These are phyloP conservation scores for Didymella glomerata DNA, from an alignment of 2,329 filamentous ascomycete species.

Conservation along the genomic window DNA sequence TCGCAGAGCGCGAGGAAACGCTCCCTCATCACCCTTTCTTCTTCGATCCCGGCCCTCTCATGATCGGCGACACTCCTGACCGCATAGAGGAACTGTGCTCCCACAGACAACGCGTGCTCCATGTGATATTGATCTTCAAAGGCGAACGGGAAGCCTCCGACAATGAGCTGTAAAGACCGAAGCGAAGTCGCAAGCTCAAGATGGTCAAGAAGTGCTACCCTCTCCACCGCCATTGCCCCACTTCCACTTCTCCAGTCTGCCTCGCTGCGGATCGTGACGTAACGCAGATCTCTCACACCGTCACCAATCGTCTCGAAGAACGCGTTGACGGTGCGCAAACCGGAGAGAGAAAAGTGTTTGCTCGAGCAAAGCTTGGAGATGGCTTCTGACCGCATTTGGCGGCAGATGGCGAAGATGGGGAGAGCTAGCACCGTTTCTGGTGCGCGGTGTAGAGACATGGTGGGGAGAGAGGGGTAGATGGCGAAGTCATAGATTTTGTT, in stretches of 20 bases:
- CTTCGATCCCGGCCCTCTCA: background rate
- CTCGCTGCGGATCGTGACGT: background rate
- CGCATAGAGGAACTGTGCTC: background rate
- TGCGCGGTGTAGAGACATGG: slow-evolving; percentile 3
- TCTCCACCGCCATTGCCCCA: background rate
- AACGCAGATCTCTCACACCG: background rate
- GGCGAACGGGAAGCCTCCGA: background rate
- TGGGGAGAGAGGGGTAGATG: slow-evolving; percentile 11
- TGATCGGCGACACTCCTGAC: slow-evolving; percentile 5
- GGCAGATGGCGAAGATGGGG: slow-evolving; percentile 26
- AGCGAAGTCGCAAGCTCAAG: slow-evolving; percentile 5
- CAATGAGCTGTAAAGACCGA: background rate
- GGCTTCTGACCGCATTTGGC: slow-evolving; percentile 26
- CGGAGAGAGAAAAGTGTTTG: slow-evolving; percentile 12
- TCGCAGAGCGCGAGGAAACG: background rate
- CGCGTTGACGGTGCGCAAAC: slow-evolving; percentile 1
- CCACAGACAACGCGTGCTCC: background rate
- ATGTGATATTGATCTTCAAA: background rate
- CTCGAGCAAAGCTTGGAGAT: slow-evolving; percentile 24
- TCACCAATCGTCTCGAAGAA: slow-evolving; percentile 5
- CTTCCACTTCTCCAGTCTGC: background rate
- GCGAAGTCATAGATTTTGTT: slow-evolving; percentile 22
- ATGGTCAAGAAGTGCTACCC: background rate
- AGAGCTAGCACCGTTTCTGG: slow-evolving; percentile 8
- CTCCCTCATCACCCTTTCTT: background rate